Base-by-base conservation (phyloP, 805 yeast species). In the Tetrapisispora nanseiensis region DNA sequence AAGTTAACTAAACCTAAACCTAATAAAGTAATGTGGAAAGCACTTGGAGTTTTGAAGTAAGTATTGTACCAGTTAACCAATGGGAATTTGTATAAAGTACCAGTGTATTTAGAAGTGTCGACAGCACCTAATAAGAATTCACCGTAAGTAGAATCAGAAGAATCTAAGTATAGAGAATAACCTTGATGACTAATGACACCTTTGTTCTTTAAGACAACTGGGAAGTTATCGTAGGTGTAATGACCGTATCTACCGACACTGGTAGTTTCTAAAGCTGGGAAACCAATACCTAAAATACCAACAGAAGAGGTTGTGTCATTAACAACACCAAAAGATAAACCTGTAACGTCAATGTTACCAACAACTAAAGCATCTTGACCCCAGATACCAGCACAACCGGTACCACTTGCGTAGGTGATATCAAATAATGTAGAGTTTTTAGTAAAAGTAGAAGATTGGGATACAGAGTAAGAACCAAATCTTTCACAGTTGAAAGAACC, bases 241-340 rank as follows among this genome's bases (percentile, higher is more conserved):
- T 55, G 44, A n/a, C 45, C 38, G 11, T 31, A 20, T 11, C 50
- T 15, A 19, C 66, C 66, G 1, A 71, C 54, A 46, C 67, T 66
- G 1, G 90, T 82, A 3, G 75, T 68, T 60, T 87, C 95, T 42
- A 83, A 68, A 12, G 78, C 82, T 5, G 75, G 63, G 39, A 82
- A 67, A 10, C 92, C 90, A 47, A 84, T 75, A 22, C 89, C 87
- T 33, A 84, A 61, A 21, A 85, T 90, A 43, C 94, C 90, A 35
- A 62, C 62, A 8, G 76, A 59, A 3, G 89, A 77, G 46, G 77
- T 75, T 2, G 86, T 74, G 28, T 61, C 59, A 54, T 76, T 76
- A 3, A 84, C 94, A 20, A 86, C 76, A 1, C 94, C 96, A 59
- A 87, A 72, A 5, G 86, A 75, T 24, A 82, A 63, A 43, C 68